These are phyloP conservation scores for Gymnopus androsaceus DNA, from an alignment of 1,284 basidiomycete genomes.

Conservation along the genomic window DNA sequence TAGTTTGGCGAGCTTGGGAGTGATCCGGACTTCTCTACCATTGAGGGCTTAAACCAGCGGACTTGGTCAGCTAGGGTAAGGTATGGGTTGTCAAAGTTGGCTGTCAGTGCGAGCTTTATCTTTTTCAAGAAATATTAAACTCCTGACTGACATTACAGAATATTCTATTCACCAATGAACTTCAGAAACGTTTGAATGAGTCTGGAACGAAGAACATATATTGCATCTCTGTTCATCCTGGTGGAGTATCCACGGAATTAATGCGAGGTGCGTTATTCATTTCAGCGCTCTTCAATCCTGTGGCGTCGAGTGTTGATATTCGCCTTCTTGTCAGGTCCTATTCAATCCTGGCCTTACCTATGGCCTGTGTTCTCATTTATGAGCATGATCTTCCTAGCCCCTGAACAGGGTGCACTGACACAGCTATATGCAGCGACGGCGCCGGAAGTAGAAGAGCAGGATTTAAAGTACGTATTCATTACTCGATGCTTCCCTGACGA, in stretches of 20 bases:
- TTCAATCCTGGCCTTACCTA: no score
- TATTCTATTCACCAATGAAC: slow-evolving; percentile 8
- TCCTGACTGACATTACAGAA: neutral
- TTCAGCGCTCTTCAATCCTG: neutral
- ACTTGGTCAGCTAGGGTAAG: neutral
- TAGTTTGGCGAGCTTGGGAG: neutral
- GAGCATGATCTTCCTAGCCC: neutral
- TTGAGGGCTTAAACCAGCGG: neutral
- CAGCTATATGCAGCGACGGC: neutral
- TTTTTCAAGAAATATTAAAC: neutral
- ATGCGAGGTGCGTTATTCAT: neutral
- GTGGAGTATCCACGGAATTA: slow-evolving; percentile 1
- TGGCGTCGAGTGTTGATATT: no score
- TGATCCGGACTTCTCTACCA: neutral
- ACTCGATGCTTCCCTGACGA: no score
- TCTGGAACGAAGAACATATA: slow-evolving; percentile 1
- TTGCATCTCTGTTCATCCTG: slow-evolving; percentile 2
- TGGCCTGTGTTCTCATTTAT: no score
- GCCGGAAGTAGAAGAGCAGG: no score
- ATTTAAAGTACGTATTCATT: no score
- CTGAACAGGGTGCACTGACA: no score
- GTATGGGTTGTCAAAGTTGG: slow-evolving; percentile 1
- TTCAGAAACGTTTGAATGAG: slow-evolving; percentile 1
- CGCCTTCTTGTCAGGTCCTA: no score
- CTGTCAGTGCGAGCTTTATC: neutral